Percentiles rank a stretch among this genome's conserved stretches.
phyloP scores from a whole-genome alignment of 768 basidiomycete species.

The Boletus barrowsii region DNA sequence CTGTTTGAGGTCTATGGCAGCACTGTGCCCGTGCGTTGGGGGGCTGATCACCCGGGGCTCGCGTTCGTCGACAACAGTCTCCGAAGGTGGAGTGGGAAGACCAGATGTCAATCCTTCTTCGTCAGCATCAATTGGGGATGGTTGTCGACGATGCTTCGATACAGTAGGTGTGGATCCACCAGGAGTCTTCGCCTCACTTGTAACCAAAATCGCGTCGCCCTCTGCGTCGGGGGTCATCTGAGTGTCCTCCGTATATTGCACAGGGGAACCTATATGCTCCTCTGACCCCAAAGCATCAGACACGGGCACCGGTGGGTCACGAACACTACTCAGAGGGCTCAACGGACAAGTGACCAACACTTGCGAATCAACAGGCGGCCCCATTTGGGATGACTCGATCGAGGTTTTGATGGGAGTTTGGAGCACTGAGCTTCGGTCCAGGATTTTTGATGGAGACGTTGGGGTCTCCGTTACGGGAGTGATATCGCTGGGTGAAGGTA shows the following conservation, averaged over 20 bases:
- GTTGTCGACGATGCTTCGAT: not conserved
- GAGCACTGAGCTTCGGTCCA: not conserved
- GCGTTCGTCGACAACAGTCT: not conserved
- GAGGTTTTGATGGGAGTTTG: no score
- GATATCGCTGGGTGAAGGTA: not conserved
- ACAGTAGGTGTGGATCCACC: not conserved
- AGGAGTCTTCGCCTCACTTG: no score
- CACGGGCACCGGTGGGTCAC: not conserved
- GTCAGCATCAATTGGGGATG: not conserved
- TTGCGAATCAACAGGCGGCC: not conserved
- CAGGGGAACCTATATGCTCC: not conserved
- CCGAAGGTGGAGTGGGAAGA: conserved; percentile 9
- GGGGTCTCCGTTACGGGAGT: not conserved
- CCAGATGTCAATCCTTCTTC: not conserved
- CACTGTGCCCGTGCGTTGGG: not conserved
- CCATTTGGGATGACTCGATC: not conserved
- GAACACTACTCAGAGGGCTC: not conserved
- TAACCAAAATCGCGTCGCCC: not conserved
- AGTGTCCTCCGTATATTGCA: not conserved
- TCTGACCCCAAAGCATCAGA: not conserved
- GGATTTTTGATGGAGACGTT: not conserved
- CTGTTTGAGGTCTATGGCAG: not conserved
- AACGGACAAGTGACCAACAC: not conserved
- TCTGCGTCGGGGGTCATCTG: not conserved
- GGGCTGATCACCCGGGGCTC: not conserved